Percentiles rank a stretch among this genome's conserved stretches.
Evolutionary conservation across 2,329 filamentous ascomycete genomes (phyloP).

Genomic region (Verticillium nubilum): DNA sequence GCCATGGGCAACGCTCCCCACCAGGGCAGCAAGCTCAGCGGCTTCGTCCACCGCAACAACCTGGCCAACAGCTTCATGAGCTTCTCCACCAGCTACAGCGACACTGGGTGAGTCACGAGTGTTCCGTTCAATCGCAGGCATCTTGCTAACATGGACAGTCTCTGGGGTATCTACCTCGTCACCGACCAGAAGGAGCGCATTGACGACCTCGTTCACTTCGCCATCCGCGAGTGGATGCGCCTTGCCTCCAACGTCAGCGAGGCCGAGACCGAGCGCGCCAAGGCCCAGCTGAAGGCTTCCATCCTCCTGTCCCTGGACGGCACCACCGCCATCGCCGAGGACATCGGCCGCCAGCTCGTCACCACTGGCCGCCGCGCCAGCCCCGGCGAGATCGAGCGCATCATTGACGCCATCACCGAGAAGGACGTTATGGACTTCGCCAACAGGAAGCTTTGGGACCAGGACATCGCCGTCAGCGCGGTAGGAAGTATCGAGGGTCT

Average conservation of each 20-base stretch:
- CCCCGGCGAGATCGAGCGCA: conserved; percentile 90
- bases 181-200: conserved; percentile 81
- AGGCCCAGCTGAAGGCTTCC: conserved; percentile 97
- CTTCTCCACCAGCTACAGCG: conserved; percentile 99
- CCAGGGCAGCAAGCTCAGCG: conserved; percentile 96
- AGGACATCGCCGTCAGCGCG: conserved; percentile 89
- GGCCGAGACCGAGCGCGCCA: conserved; percentile 94
- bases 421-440: conserved; percentile 98
- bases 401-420: conserved; percentile 82
- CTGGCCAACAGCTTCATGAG: conserved; percentile 99
- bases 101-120: conserved; percentile 75
- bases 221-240: conserved; percentile 96
- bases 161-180: conserved; percentile 99
- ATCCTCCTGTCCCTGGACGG: conserved; percentile 96
- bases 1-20: conserved; percentile 96
- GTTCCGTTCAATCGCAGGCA: too few relatives aligned
- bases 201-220: conserved; percentile 97
- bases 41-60: conserved; percentile 88
- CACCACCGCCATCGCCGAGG: conserved; percentile 94
- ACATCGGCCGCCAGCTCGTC: conserved; percentile 97
- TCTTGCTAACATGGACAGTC: conserved; percentile 47
- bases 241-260: conserved; percentile 83
- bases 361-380: conserved; percentile 90
- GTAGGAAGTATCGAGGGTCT: conserved; percentile 88
- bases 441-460: conserved; percentile 93